Percentiles rank a stretch among this genome's conserved stretches.
Evolutionary conservation across 1,139 yeast species (phyloP).

Genomic region (Scheffersomyces lignicola): DNA sequence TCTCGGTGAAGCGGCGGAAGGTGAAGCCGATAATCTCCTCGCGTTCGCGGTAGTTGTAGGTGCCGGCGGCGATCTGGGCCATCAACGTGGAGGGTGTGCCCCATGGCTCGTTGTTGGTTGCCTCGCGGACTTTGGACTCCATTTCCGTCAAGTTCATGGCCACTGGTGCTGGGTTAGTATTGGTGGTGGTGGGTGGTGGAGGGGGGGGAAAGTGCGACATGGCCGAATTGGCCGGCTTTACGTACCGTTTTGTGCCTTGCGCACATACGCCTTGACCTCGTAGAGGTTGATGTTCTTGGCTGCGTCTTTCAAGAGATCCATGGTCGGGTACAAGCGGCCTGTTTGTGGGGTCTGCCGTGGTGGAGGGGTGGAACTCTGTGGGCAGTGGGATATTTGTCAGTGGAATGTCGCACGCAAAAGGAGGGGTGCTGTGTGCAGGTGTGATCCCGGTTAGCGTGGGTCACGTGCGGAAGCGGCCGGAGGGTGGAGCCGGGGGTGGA

Average conservation of each 20-base stretch:
- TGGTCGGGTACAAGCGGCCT: no score
- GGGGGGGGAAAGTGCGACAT: no score
- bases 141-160: slow-evolving; percentile 93
- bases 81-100: slow-evolving; percentile 92
- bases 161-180: slow-evolving; percentile 28
- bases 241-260: slow-evolving; percentile 92
- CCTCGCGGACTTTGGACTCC: slow-evolving; percentile 96
- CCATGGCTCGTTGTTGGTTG: slow-evolving; percentile 99
- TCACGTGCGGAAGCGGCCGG: no score
- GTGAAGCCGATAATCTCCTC: slow-evolving; percentile 74
- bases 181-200: slow-evolving; percentile 9
- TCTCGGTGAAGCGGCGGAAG: slow-evolving; percentile 85
- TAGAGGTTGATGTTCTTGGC: slow-evolving; percentile 82
- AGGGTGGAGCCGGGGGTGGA: no score
- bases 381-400: no score
- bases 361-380: no score
- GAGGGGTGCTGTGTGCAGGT: no score
- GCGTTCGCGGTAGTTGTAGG: slow-evolving; percentile 81
- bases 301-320: slow-evolving; percentile 71
- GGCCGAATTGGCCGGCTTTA: no score
- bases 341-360: no score
- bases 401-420: no score
- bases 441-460: no score
- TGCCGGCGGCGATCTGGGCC: slow-evolving; percentile 94
- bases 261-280: slow-evolving; percentile 96